Percentiles rank a stretch among this genome's conserved stretches.
Conservation (phyloP, 768 basidiomycete species). For the Rhodosporidiobolus sp. region DNA sequence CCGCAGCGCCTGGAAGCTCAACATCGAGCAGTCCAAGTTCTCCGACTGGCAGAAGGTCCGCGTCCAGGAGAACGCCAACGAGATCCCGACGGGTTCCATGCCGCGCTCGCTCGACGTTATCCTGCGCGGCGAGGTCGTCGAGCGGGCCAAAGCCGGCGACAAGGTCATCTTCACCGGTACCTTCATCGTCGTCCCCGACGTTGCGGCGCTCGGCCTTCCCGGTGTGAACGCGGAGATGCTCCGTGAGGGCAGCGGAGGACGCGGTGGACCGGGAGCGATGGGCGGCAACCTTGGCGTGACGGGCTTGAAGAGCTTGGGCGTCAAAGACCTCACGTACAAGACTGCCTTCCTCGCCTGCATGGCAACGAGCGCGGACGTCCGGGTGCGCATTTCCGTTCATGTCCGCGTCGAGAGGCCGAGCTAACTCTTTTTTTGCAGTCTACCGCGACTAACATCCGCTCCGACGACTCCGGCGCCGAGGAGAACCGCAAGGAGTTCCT, state of each 20-base stretch:
- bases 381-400: conserved; percentile 57
- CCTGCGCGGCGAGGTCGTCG: conserved; percentile 89
- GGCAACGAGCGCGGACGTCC: conserved; percentile 85
- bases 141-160: conserved; percentile 98
- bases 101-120: conserved; percentile 90
- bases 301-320: conserved; percentile 88
- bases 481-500: conserved; percentile 70
- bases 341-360: conserved; percentile 97
- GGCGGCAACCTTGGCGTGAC: conserved; percentile 66
- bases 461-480: conserved; percentile 68
- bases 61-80: conserved; percentile 97
- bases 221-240: conserved; percentile 92
- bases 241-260: conserved; percentile 69
- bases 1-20: conserved; percentile 82
- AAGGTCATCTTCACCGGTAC: conserved; percentile 97
- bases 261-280: conserved; percentile 62
- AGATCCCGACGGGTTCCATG: conserved; percentile 98
- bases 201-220: conserved; percentile 88
- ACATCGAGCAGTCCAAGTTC: conserved; percentile 93
- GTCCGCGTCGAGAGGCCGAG: background rate
- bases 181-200: conserved; percentile 98
- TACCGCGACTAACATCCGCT: conserved; percentile 75
- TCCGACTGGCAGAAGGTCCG: conserved; percentile 99
- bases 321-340: conserved; percentile 94
- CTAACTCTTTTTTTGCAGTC: conserved; percentile 54